Evolutionary conservation across 2,329 filamentous ascomycete genomes (phyloP), one percentile per base, ranked within the genome.

Genomic region (Rugonectria rugulosa): DNA sequence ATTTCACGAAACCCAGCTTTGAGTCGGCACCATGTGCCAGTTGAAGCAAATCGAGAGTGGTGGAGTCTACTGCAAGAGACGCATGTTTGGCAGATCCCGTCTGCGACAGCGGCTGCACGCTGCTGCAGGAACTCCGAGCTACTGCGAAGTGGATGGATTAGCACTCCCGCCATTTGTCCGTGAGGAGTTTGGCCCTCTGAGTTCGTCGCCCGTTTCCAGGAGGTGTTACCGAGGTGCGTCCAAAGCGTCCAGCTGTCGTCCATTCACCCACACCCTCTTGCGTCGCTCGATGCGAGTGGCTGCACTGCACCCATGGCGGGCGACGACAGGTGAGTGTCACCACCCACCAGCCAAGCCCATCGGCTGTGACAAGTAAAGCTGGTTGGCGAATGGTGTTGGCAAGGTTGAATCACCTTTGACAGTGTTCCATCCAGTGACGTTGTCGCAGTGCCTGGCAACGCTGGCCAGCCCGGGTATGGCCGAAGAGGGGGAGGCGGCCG

Each of bases 181-280:
- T 20, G n/a, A 29, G 7, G 32, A 19, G 4, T 9, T 20, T 38
- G 36, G 17, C 36, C 14, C 36, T 21, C 17, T 36, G n/a, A 9
- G 32, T n/a, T 36, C 32, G 12, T 36, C 32, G n/a, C 32, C n/a
- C 12, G n/a, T 38, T 20, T 10, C 21, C 17, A 23, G n/a, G 19
- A 17, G 31, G 36, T 12, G 24, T 3, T 12, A n/a, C 20, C 20
- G 34, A 38, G 6, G 34, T 38, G 34, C 34, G 17, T 38, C 34
- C 19, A 12, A 24, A n/a, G n/a, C n/a, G n/a, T n/a, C n/a, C n/a
- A n/a, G n/a, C 31, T 10, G 47, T 26, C 29, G 21, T 17, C n/a
- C 34, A 38, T 41, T 26, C 45, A 31, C 36, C 34, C 37, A 51
- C 46, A 27, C 40, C 46, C 34, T 23, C 23, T 29, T 41, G 17